Evolutionary conservation across 768 basidiomycete species (phyloP), one percentile per base, ranked within the genome.

Genomic region (Podaxis pistillaris): DNA sequence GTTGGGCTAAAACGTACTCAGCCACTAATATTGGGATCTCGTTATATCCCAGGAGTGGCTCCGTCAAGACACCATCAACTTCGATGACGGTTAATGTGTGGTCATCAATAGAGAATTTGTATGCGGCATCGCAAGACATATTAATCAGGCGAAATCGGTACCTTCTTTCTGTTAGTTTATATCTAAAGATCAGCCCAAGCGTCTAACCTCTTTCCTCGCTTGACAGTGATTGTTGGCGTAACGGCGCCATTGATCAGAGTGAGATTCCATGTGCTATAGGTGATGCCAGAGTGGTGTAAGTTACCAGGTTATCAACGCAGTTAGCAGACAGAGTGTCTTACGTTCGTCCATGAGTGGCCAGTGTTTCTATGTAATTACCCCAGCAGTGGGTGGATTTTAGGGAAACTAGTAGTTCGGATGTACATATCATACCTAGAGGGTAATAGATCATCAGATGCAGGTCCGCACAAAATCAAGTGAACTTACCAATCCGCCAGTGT

Each of bases 21-120:
- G 22, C 22, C 22, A n/a, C 47, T 11, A 22, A 26, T 7, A 49
- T 49, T 11, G 47, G 47, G 9, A 49, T 49, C 3, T 22, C 6
- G 11, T 17, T 49, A 3, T 28, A 28, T 28, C n/a, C 47, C 22
- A 9, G 11, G 47, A 19, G 22, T 26, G 3, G 17, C 4, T 8
- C 3, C 4, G 3, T 12, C n/a, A 49, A 11, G 19, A 73, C 62
- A 8, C 78, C 79, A 52, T 84, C 82, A 0, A 74, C 79, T 68
- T 83, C 82, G 47, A 83, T 83, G 63, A 83, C 67, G 0, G 77
- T 82, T 60, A 74, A 17, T 1, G 51, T 71, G 56, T 81, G 81
- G 0, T 75, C 73, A 49, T 82, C 80, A 47, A 82, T 76, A 2
- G 78, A 77, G 64, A 79, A 79, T 1, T 54, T 52, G 64, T 74